Base-by-base conservation (phyloP, 345 rosid species). In the thale cress (Arabidopsis thaliana) region DNA sequence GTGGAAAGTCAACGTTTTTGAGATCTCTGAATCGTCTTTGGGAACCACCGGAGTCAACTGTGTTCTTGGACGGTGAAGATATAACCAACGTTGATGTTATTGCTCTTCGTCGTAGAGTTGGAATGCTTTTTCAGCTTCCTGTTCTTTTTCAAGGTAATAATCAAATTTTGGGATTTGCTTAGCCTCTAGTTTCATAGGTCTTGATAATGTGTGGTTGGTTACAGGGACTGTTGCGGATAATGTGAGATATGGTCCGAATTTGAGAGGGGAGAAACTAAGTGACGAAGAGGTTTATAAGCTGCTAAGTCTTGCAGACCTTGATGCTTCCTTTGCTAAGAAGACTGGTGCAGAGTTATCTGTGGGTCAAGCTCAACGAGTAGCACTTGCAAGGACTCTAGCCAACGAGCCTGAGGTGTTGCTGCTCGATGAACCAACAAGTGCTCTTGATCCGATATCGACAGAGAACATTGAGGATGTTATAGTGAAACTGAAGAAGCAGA, bases 101-200 rank as follows among this genome's bases (percentile, higher is more conserved):
- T 22, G 33, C 71, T 49, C 96, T 87, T 20, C 93, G 98, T 67
- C 88, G 95, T 61, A 84, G 84, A 74, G 97, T 94, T 8, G 98
- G 98, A 23, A 90, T 94, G 98, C 91, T 94, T 48, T 94, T 94
- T 75, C 98, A 93, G 90, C 85, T 87, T 45, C 98, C 98, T 5
- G 96, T 71, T 72, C 85, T 91, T 5, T 94, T 94, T 40, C 82
- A 91, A 83, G 98, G 98, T 93, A 56, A 45, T 8, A 20, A 16
- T 16, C 20, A 16, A 16, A 16, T 16, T 9, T 58, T 65, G 38
- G 63, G 30, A 46, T 20, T 5, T 45, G 68, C 45, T 45, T 63
- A 16, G 13, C 34, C 7, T 40, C 22, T 55, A 33, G 37, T 34
- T 46, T 60, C 50, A 7, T 20, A 33, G n/a, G 5, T 38, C 1